phyloP scores from a whole-genome alignment of 345 rosid species.

The Populus nigra region DNA sequence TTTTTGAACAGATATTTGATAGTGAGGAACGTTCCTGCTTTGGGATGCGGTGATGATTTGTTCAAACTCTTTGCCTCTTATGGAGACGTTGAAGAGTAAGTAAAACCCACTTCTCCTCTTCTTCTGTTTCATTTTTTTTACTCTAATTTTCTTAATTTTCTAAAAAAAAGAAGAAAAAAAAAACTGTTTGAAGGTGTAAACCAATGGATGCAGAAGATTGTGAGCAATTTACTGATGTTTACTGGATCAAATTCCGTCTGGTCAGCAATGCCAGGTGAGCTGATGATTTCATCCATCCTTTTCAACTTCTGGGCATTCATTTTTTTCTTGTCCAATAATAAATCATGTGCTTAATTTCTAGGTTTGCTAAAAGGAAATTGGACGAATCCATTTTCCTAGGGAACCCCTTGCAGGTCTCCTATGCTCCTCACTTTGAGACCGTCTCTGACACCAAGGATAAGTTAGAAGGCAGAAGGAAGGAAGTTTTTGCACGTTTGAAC shows the following conservation, averaged over 20 bases:
- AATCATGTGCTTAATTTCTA: conserved; percentile 4
- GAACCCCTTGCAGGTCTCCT: conserved; percentile 61
- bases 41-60: conserved; percentile 91
- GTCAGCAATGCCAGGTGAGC: conserved; percentile 69
- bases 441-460: conserved; percentile 67
- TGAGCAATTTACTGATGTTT: conserved; percentile 73
- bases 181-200: conserved; percentile 45
- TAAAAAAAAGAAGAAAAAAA: no score
- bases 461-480: conserved; percentile 76
- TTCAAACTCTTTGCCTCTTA: conserved; percentile 60
- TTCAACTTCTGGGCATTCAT: not conserved
- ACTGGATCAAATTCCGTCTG: conserved; percentile 70
- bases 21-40: conserved; percentile 83
- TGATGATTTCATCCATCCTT: not conserved
- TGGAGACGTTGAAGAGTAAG: conserved; percentile 87
- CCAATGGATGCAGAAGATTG: conserved; percentile 96
- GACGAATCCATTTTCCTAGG: conserved; percentile 79
- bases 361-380: conserved; percentile 89
- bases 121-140: not conserved
- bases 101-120: not conserved
- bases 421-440: conserved; percentile 80
- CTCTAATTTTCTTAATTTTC: not conserved
- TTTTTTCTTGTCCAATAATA: not conserved
- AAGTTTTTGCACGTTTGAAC: conserved; percentile 61
- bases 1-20: conserved; percentile 55